phyloP scores from a whole-genome alignment of 768 basidiomycete species.

The Postia placenta region DNA sequence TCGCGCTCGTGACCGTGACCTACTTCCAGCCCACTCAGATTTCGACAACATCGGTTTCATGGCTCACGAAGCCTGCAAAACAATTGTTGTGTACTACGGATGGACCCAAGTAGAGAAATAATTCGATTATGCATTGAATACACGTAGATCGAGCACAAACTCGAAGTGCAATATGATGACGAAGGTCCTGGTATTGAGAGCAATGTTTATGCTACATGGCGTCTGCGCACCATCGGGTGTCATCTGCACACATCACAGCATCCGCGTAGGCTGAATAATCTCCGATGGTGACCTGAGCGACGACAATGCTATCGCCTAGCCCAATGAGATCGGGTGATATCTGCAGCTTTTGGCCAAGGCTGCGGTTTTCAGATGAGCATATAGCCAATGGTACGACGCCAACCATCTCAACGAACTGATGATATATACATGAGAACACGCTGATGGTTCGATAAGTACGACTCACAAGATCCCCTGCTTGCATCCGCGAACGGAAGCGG shows the following conservation, averaged over 20 bases:
- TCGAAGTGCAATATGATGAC: too few species aligned
- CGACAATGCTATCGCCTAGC: conserved; percentile 39
- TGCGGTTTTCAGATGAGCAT: conserved; percentile 45
- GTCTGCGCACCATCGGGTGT: conserved; percentile 14
- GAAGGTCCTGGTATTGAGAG: background rate
- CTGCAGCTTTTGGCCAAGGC: conserved; percentile 43
- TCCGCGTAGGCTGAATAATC: conserved; percentile 56
- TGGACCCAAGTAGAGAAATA: too few species aligned
- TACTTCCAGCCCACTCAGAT: too few species aligned
- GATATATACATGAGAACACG: background rate
- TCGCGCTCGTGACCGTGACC: background rate
- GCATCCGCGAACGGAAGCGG: conserved; percentile 43
- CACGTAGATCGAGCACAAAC: background rate
- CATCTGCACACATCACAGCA: conserved; percentile 31
- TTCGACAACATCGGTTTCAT: too few species aligned
- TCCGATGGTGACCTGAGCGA: conserved; percentile 51
- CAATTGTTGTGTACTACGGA: too few species aligned
- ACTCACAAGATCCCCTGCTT: conserved; percentile 46
- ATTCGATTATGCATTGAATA: background rate
- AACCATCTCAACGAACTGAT: conserved; percentile 52
- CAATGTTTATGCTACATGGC: too few species aligned
- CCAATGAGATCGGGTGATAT: conserved; percentile 40
- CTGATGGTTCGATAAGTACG: background rate
- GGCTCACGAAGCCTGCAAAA: too few species aligned
- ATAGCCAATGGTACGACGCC: conserved; percentile 50